A percentile compares a stretch with the other conserved stretches of the same genome.
These are phyloP conservation scores for Aurantiochytrium sp. DNA, from an alignment of 108 stramenopile species.

Conservation along the genomic window DNA sequence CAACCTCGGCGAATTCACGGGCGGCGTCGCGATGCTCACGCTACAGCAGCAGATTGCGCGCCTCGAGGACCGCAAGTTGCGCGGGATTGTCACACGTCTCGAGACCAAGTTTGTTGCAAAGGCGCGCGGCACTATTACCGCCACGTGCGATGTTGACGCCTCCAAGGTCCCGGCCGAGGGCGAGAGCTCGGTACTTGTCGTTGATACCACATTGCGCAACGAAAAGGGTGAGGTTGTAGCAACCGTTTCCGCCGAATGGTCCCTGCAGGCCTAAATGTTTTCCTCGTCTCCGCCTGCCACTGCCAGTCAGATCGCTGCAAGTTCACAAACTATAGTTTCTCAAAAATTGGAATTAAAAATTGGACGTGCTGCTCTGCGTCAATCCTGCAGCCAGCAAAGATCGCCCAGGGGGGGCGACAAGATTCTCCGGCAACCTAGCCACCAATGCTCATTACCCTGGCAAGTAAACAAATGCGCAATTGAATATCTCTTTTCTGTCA, in stretches of 20 bases:
- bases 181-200: background rate
- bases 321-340: too few species aligned
- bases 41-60: background rate
- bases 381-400: too few species aligned
- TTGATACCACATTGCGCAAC: background rate
- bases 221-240: background rate
- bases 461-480: too few species aligned
- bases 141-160: background rate
- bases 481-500: too few species aligned
- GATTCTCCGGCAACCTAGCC: too few species aligned
- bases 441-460: too few species aligned
- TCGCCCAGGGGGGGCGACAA: too few species aligned
- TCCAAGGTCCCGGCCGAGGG: background rate
- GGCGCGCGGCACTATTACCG: background rate
- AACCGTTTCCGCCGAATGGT: background rate
- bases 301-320: too few species aligned
- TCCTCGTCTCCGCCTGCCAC: too few species aligned
- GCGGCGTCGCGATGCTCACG: background rate
- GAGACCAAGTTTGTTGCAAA: background rate
- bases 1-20: background rate
- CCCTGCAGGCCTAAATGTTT: background rate
- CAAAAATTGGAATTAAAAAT: too few species aligned
- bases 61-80: background rate
- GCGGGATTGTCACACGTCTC: background rate
- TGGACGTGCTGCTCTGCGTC: too few species aligned